A percentile compares a stretch with the other conserved stretches of the same genome.
Conservation (phyloP, 129 eudicot species). For the Pseudognaphalium luteoalbum region DNA sequence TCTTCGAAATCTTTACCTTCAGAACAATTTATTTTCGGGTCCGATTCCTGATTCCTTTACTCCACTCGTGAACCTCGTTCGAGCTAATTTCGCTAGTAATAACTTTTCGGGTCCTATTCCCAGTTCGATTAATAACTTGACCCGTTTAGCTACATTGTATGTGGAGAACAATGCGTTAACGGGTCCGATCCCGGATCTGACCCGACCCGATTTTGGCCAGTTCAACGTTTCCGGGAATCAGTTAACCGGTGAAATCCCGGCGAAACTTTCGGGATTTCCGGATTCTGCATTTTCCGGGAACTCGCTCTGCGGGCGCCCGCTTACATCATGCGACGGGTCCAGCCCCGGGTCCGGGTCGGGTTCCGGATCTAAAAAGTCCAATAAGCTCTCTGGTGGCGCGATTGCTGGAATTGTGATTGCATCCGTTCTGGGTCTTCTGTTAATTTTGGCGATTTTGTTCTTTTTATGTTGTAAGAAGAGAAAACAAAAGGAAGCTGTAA, state of each 20-base stretch:
- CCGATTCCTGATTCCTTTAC: slow-evolving; percentile 51
- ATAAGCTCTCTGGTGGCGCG: slow-evolving; percentile 75
- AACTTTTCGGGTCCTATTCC: slow-evolving; percentile 62
- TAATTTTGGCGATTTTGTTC: slow-evolving; percentile 45
- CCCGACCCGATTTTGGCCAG: slow-evolving; percentile 37
- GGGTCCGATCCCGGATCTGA: slow-evolving; percentile 68
- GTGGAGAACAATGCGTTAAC: slow-evolving; percentile 50
- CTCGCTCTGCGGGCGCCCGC: slow-evolving; percentile 65
- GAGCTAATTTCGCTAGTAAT: slow-evolving; percentile 58
- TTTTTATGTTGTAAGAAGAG: slow-evolving; percentile 51
- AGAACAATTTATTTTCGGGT: slow-evolving; percentile 60
- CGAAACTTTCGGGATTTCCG: slow-evolving; percentile 34
- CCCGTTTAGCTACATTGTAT: slow-evolving; percentile 65
- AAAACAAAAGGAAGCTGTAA: slow-evolving; percentile 25
- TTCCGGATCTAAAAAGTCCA: slow-evolving; percentile 10
- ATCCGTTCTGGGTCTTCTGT: slow-evolving; percentile 45
- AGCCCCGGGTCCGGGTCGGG: slow-evolving; percentile 2
- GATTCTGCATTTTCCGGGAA: slow-evolving; percentile 58
- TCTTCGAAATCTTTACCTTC: slow-evolving; percentile 67
- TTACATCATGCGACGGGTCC: slow-evolving; percentile 44
- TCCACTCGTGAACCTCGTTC: slow-evolving; percentile 44
- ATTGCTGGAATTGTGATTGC: slow-evolving; percentile 84
- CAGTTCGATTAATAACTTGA: slow-evolving; percentile 38
- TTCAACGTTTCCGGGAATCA: slow-evolving; percentile 68
- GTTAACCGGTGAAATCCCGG: slow-evolving; percentile 61